Percentiles rank a stretch among this genome's conserved stretches.
phyloP scores from a whole-genome alignment of 1,284 basidiomycete species.

The Trametes sp. region DNA sequence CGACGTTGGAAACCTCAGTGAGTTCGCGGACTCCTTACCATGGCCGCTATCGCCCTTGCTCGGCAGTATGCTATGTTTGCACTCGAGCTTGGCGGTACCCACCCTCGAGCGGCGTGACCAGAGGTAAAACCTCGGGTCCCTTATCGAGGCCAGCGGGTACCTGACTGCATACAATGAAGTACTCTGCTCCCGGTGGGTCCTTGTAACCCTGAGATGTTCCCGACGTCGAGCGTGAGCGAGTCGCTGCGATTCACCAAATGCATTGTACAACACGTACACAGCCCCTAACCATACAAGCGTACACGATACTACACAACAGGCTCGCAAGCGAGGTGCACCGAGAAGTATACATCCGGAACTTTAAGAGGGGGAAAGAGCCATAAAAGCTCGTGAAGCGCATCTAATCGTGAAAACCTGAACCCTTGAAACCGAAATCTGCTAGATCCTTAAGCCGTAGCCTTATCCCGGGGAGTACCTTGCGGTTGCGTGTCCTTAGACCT shows the following conservation, averaged over 20 bases:
- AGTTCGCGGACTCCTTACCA: too few species aligned
- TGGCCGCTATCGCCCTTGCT: too few species aligned
- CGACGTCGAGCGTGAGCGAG: neutral
- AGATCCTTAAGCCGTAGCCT: neutral
- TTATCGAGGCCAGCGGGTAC: neutral
- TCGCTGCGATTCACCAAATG: neutral
- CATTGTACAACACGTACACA: neutral
- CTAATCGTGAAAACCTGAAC: neutral
- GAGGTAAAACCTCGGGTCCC: neutral
- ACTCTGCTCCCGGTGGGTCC: neutral
- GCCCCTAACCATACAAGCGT: neutral
- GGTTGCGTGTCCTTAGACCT: neutral
- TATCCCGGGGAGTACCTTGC: neutral
- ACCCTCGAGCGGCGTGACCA: neutral
- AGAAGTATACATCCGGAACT: neutral
- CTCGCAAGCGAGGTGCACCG: conserved; percentile 5
- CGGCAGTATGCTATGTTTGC: too few species aligned
- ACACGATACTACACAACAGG: conserved; percentile 5
- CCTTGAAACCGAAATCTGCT: neutral
- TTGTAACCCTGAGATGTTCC: too few species aligned
- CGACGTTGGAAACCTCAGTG: too few species aligned
- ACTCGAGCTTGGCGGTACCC: neutral
- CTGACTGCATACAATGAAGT: neutral
- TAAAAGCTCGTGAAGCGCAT: neutral
- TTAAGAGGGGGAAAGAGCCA: neutral